These are phyloP conservation scores for Marchantia paleacea DNA, from an alignment of 225 moss, liverwort and hornwort genomes.

Conservation along the genomic window DNA sequence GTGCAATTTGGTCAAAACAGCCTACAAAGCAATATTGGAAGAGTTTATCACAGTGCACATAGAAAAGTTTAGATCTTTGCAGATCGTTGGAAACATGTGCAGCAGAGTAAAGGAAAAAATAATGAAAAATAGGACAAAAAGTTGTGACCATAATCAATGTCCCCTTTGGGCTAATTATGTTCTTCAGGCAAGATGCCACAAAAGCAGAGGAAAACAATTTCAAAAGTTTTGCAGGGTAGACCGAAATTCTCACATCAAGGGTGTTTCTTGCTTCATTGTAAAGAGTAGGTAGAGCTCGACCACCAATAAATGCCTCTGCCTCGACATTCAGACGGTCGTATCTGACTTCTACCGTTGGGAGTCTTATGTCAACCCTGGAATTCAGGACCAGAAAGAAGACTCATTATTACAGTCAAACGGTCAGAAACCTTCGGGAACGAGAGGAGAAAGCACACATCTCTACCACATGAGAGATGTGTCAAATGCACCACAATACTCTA, in stretches of 20 bases:
- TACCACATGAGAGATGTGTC: too few relatives aligned
- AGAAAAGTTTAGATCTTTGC: too few relatives aligned
- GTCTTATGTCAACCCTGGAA: slow-evolving; percentile 62
- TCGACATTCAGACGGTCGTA: slow-evolving; percentile 58
- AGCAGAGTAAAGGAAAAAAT: background rate
- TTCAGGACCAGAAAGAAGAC: background rate
- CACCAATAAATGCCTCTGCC: slow-evolving; percentile 54
- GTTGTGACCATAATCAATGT: too few relatives aligned
- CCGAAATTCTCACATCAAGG: slow-evolving; percentile 10
- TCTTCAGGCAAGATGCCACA: background rate
- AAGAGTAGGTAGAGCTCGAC: slow-evolving; percentile 63
- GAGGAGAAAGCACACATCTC: too few relatives aligned
- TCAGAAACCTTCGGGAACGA: too few relatives aligned
- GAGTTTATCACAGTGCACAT: too few relatives aligned
- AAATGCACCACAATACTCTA: too few relatives aligned
- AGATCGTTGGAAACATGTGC: background rate
- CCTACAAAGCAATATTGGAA: slow-evolving; percentile 1
- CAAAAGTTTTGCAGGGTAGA: background rate
- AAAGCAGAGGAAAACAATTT: background rate
- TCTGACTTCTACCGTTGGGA: slow-evolving; percentile 66
- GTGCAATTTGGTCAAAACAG: slow-evolving; percentile 17
- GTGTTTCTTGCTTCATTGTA: slow-evolving; percentile 26
- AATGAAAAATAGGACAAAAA: too few relatives aligned
- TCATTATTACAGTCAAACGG: background rate
- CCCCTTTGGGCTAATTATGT: too few relatives aligned